A percentile compares a stretch with the other conserved stretches of the same genome.
phyloP scores from a whole-genome alignment of 192 early-diverging fungal genomes.

The Piromyces finnis region DNA sequence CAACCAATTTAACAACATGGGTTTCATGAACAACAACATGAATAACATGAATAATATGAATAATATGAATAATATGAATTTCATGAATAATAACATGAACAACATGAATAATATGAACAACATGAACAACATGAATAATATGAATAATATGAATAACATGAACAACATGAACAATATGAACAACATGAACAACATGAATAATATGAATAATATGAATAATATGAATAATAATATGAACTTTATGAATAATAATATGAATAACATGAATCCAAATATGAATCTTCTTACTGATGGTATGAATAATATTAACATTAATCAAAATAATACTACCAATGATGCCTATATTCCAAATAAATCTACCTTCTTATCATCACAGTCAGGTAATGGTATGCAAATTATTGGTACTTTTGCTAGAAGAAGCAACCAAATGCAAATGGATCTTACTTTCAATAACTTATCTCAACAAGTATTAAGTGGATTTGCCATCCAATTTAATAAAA shows the following conservation, averaged over 20 bases:
- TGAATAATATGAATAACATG: background rate
- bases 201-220: constrained; percentile 14
- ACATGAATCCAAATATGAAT: background rate
- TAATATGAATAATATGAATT: background rate
- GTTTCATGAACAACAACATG: background rate
- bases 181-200: background rate
- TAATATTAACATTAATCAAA: background rate
- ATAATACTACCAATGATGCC: background rate
- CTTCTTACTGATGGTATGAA: background rate
- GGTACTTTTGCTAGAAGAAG: background rate
- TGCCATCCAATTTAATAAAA: constrained; percentile 40
- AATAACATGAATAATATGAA: background rate
- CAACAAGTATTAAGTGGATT: constrained; percentile 18
- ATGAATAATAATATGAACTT: background rate
- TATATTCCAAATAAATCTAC: background rate
- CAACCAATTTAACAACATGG: background rate
- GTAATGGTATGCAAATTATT: background rate
- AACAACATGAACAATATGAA: background rate
- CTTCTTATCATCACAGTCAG: background rate
- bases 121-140: background rate
- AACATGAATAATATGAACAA: background rate
- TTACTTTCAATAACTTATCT: constrained; percentile 18
- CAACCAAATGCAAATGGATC: constrained; percentile 10
- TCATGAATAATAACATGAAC: background rate
- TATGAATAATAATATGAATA: background rate